A percentile compares a stretch with the other conserved stretches of the same genome.
Conservation (phyloP, 306 rosid species). For the Dicorynia guianensis region DNA sequence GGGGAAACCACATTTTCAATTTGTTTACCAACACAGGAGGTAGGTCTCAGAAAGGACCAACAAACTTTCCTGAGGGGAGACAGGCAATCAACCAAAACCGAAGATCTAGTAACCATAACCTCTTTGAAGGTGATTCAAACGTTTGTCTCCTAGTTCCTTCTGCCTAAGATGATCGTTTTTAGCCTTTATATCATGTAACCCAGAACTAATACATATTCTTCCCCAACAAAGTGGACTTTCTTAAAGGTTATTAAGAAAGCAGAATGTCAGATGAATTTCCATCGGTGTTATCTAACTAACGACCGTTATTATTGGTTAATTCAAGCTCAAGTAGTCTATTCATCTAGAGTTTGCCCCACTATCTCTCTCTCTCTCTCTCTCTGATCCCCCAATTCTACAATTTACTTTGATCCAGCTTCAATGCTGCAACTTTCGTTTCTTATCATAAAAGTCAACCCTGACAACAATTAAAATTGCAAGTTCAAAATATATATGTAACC, state of each 20-base stretch:
- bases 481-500: not conserved
- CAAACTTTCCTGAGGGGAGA: not conserved
- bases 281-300: not conserved
- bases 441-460: not conserved
- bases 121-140: not conserved
- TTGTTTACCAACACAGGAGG: conserved; percentile 14
- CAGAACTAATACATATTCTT: not conserved
- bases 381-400: no score
- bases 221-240: conserved; percentile 2
- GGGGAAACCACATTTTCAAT: not conserved
- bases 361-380: no score
- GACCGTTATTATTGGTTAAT: no score
- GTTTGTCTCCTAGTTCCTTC: not conserved
- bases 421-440: not conserved
- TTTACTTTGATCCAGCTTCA: not conserved
- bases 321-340: no score
- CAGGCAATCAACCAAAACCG: not conserved
- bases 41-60: not conserved
- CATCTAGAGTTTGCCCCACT: no score
- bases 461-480: not conserved
- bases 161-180: not conserved
- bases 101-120: not conserved
- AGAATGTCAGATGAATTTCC: conserved; percentile 14
- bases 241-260: conserved; percentile 5
- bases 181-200: not conserved